phyloP scores from a whole-genome alignment of 2,329 filamentous ascomycete species.

The Trichoderma lentiforme region DNA sequence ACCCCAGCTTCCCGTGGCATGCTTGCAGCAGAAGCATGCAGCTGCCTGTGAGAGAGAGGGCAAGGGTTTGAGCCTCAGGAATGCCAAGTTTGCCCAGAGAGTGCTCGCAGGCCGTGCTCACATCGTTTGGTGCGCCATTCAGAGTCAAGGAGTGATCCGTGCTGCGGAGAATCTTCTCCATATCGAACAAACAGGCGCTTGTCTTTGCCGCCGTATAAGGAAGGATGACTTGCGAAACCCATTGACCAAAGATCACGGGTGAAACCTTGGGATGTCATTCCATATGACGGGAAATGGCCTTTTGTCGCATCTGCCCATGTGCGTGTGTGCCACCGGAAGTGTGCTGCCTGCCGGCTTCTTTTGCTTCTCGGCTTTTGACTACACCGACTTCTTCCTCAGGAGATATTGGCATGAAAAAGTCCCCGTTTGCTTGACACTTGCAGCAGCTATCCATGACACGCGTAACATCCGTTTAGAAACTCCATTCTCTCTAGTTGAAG shows the following conservation, averaged over 20 bases:
- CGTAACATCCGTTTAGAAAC: not conserved
- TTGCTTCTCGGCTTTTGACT: not conserved
- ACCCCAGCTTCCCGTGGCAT: slow-evolving; percentile 16
- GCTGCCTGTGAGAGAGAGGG: slow-evolving; percentile 7
- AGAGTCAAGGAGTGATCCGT: not conserved
- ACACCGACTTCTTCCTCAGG: slow-evolving; percentile 10
- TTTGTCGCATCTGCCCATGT: not conserved
- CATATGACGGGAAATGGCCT: slow-evolving; percentile 1
- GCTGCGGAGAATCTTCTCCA: not conserved
- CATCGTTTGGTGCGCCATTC: not conserved
- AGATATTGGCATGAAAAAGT: not conserved
- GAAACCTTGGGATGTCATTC: slow-evolving; percentile 2
- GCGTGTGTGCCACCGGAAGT: not conserved
- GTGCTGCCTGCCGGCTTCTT: not conserved
- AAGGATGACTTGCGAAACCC: not conserved
- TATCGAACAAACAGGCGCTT: not conserved
- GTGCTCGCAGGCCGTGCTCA: slow-evolving; percentile 11
- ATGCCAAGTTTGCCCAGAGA: not conserved
- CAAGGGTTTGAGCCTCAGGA: slow-evolving; percentile 10
- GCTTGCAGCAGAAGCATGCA: slow-evolving; percentile 19
- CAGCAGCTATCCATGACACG: not conserved
- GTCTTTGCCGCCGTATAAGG: not conserved
- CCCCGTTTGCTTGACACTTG: not conserved
- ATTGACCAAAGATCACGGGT: not conserved
- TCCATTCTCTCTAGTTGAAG: not conserved